Evolutionary conservation across 768 basidiomycete genomes (phyloP), one percentile per base, ranked within the genome.

Genomic region (Candolleomyces efflorescens): DNA sequence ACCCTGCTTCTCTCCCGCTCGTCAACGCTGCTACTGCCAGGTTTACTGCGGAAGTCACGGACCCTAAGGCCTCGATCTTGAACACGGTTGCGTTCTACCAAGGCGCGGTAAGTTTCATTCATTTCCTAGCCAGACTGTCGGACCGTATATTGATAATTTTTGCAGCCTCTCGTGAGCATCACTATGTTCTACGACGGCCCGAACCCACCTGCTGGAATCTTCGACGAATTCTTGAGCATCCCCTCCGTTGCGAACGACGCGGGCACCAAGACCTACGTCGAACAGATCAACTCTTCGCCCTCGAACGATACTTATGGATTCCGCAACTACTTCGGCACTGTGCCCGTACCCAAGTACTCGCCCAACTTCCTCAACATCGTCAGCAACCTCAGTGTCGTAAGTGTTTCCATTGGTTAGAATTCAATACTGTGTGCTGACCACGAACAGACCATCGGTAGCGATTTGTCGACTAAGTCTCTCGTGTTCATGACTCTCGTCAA

Each of bases 171-270:
- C 1, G 52, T 67, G 2, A 60, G 50, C 15, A 41, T 65, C 7
- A 26, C 79, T 1, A 45, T 84, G 23, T 86, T 84, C 67, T 85
- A 86, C 60, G 78, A 85, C 61, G 77, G 58, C 0, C 82, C 82
- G 4, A 71, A 65, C 0, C 73, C 75, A 3, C 80, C 78, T 0
- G 48, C 60, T 0, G 79, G 77, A 1, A 72, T 80, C 27, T 81
- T 81, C 59, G 78, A 81, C 50, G 74, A 75, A 15, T 78, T 79
- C 65, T 53, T 80, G 15, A 69, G 69, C 6, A 77, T 81, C 36
- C 75, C 76, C 0, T 54, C 62, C 15, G 32, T 73, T 23, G 60
- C 60, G 6, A 61, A 65, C 45, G 71, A 75, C 53, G 62, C 78
- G 3, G 55, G 53, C 15, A 76, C 75, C 0, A 66, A 74, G 11